phyloP scores from a whole-genome alignment of 345 rosid genomes.

The Aurinia saxatilis region DNA sequence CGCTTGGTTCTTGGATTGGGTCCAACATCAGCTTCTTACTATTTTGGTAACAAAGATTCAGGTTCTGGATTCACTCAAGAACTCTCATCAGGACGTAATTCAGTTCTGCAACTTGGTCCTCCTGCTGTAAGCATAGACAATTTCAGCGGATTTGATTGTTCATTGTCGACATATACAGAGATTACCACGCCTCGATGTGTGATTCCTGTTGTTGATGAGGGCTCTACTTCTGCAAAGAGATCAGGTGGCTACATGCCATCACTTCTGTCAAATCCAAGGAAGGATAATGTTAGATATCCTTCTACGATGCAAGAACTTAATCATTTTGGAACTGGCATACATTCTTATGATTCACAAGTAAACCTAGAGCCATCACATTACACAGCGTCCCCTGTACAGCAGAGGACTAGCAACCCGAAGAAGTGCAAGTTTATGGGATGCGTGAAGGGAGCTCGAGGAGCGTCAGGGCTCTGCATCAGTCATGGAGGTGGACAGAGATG shows the following conservation, averaged over 20 bases:
- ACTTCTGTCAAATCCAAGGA: constrained; percentile 58
- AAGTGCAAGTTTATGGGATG: constrained; percentile 72
- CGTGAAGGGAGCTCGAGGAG: constrained; percentile 76
- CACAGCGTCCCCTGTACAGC: constrained; percentile 14
- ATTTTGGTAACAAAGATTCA: constrained; percentile 33
- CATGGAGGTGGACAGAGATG: constrained; percentile 97
- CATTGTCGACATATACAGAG: constrained; percentile 39
- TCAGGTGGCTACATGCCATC: constrained; percentile 93
- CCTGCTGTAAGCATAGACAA: constrained; percentile 41
- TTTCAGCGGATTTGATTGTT: constrained; percentile 34
- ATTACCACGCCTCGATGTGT: constrained; percentile 14
- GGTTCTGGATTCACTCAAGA: constrained; percentile 27
- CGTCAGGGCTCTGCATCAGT: constrained; percentile 81
- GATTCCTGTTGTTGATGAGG: constrained; percentile 74
- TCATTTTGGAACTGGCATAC: constrained; percentile 26
- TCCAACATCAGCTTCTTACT: constrained; percentile 60
- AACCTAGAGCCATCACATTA: constrained; percentile 40
- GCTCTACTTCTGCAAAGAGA: constrained; percentile 88
- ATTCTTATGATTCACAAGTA: constrained; percentile 32
- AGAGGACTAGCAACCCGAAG: constrained; percentile 41
- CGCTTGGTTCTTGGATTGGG: constrained; percentile 86
- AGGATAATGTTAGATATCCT: constrained; percentile 19
- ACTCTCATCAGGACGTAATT: constrained; percentile 35
- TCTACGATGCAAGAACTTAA: constrained; percentile 28
- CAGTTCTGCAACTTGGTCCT: constrained; percentile 65